These are phyloP conservation scores for Blastomyces parvus DNA, from an alignment of 2,329 filamentous ascomycete genomes.

Conservation along the genomic window DNA sequence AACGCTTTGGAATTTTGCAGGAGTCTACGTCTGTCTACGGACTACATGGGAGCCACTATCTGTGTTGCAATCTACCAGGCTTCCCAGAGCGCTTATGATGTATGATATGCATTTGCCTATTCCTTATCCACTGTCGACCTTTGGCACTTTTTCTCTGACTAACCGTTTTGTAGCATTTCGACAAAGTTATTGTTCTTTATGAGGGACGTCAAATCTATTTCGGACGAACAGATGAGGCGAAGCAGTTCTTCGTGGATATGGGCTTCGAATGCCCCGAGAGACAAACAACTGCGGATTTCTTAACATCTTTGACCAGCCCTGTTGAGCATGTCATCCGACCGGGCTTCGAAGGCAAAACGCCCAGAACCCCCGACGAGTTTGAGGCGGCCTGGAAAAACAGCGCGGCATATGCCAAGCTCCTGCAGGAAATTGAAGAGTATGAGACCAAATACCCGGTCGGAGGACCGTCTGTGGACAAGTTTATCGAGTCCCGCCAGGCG, in stretches of 20 bases:
- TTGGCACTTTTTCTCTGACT: slow-evolving; percentile 18
- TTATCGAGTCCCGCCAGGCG: slow-evolving; percentile 27
- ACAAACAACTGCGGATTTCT: slow-evolving; percentile 71
- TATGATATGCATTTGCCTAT: slow-evolving; percentile 18
- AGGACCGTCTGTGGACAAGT: slow-evolving; percentile 8
- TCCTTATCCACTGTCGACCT: slow-evolving; percentile 6
- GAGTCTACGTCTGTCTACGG: slow-evolving; percentile 67
- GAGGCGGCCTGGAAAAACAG: slow-evolving; percentile 48
- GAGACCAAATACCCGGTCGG: slow-evolving; percentile 34
- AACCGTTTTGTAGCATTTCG: slow-evolving; percentile 47
- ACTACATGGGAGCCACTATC: slow-evolving; percentile 72
- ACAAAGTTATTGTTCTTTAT: slow-evolving; percentile 77
- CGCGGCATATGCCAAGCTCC: slow-evolving; percentile 35
- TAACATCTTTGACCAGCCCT: slow-evolving; percentile 72
- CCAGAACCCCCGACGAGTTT: slow-evolving; percentile 62
- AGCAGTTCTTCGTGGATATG: slow-evolving; percentile 64
- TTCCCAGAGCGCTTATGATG: slow-evolving; percentile 65
- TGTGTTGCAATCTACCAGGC: slow-evolving; percentile 83
- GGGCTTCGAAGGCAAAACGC: slow-evolving; percentile 35
- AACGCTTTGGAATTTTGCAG: slow-evolving; percentile 59
- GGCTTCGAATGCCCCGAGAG: slow-evolving; percentile 65
- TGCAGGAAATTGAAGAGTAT: slow-evolving; percentile 37
- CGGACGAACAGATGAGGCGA: slow-evolving; percentile 57
- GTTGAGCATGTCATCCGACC: slow-evolving; percentile 2
- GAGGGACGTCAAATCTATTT: slow-evolving; percentile 68